Conservation (phyloP, 345 rosid species). For the Noccaea bulbosa region DNA sequence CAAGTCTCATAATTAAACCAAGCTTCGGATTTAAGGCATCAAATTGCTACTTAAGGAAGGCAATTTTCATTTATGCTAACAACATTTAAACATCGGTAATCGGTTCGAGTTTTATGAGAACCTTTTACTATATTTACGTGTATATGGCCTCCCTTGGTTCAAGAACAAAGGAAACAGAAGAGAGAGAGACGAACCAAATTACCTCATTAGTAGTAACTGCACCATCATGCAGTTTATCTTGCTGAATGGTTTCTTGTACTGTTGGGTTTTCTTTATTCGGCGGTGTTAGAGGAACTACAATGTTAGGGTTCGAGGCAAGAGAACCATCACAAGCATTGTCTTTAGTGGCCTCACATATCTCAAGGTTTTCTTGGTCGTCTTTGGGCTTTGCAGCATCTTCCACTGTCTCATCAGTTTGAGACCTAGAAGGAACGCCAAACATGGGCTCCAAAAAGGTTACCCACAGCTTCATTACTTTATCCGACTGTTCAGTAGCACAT, state of each 20-base stretch:
- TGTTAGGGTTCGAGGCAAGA: slow-evolving; percentile 52
- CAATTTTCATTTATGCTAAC: slow-evolving; percentile 4
- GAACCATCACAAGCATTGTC: slow-evolving; percentile 56
- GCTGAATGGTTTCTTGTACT: slow-evolving; percentile 50
- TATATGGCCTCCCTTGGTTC: neutral
- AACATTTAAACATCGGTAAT: neutral
- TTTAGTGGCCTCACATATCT: slow-evolving; percentile 61
- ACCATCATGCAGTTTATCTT: slow-evolving; percentile 50
- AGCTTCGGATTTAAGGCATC: slow-evolving; percentile 12
- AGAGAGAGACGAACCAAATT: slow-evolving; percentile 31
- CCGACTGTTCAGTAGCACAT: slow-evolving; percentile 84
- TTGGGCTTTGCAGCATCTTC: slow-evolving; percentile 64
- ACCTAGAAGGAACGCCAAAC: slow-evolving; percentile 77
- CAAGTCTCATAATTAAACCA: slow-evolving; percentile 1
- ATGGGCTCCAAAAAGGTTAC: slow-evolving; percentile 88
- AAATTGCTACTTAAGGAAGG: slow-evolving; percentile 16
- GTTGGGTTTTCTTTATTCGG: slow-evolving; percentile 57
- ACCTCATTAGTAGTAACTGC: slow-evolving; percentile 59
- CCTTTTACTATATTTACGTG: slow-evolving; percentile 13
- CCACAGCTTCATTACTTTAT: slow-evolving; percentile 92
- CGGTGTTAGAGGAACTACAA: slow-evolving; percentile 52
- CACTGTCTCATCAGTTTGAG: slow-evolving; percentile 74
- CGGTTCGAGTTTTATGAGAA: neutral
- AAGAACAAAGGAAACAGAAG: slow-evolving; percentile 18
- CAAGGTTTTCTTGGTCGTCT: slow-evolving; percentile 49